These are phyloP conservation scores for Hemisphaericaspora nanyangensis DNA, from an alignment of 805 yeast genomes.

Conservation along the genomic window DNA sequence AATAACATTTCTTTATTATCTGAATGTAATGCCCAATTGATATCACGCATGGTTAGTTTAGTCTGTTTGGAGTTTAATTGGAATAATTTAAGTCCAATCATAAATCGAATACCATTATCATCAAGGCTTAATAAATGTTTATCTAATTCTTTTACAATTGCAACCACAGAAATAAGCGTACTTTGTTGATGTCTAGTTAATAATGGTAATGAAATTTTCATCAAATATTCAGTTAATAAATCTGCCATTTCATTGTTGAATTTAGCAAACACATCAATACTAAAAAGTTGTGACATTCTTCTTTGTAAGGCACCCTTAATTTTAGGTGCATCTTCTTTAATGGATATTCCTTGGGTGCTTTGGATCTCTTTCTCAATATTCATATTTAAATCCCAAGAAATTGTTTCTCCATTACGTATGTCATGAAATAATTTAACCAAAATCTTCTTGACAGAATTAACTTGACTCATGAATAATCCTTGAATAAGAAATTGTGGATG, in stretches of 20 bases:
- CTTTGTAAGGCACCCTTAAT: slow-evolving; percentile 1
- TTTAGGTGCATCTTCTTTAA: slow-evolving; percentile 1
- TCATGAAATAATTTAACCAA: slow-evolving; percentile 49
- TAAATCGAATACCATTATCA: slow-evolving; percentile 65
- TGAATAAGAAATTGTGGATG: slow-evolving; percentile 89
- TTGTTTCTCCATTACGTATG: slow-evolving; percentile 38
- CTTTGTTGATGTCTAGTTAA: slow-evolving; percentile 89
- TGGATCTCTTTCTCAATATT: slow-evolving; percentile 17
- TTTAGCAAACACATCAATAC: slow-evolving; percentile 22
- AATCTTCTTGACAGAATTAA: slow-evolving; percentile 52
- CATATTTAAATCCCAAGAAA: slow-evolving; percentile 33
- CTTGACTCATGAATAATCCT: slow-evolving; percentile 58
- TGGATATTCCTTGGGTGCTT: slow-evolving; percentile 4
- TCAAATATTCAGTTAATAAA: slow-evolving; percentile 55
- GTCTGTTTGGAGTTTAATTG: slow-evolving; percentile 47
- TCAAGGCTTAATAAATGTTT: slow-evolving; percentile 46
- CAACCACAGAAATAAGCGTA: slow-evolving; percentile 67
- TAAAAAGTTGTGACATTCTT: slow-evolving; percentile 2
- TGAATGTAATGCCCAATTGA: slow-evolving; percentile 84
- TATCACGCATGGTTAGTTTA: slow-evolving; percentile 70
- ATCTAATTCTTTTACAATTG: slow-evolving; percentile 55
- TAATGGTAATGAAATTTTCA: slow-evolving; percentile 67
- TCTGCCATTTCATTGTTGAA: slow-evolving; percentile 44
- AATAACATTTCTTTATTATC: slow-evolving; percentile 68
- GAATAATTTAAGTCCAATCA: slow-evolving; percentile 66